Evolutionary conservation across 192 early-diverging fungal genomes (phyloP).

Genomic region (Backusella liffmaniae): DNA sequence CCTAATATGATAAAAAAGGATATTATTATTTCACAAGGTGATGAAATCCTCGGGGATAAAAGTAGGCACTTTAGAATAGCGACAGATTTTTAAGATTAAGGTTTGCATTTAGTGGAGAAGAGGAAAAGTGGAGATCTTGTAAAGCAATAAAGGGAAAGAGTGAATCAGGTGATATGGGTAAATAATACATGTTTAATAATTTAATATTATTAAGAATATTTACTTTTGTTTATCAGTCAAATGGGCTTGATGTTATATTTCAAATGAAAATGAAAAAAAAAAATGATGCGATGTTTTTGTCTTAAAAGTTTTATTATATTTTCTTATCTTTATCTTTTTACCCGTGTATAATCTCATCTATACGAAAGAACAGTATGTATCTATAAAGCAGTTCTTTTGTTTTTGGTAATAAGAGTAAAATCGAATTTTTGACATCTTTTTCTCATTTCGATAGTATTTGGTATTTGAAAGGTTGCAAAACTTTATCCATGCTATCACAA

Average conservation of each 20-base stretch:
- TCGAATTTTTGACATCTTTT: neutral
- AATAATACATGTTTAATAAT: neutral
- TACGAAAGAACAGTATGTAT: neutral
- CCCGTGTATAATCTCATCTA: neutral
- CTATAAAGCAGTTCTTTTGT: neutral
- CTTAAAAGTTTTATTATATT: neutral
- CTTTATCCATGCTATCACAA: neutral
- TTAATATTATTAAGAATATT: neutral
- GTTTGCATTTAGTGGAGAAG: neutral
- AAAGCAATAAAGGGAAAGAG: neutral
- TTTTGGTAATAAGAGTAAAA: neutral
- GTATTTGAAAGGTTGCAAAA: neutral
- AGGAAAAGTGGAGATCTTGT: neutral
- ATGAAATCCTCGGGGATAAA: neutral
- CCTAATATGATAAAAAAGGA: neutral
- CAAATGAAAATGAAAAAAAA: conserved; percentile 1
- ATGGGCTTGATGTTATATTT: neutral
- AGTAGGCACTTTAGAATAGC: neutral
- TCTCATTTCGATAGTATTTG: neutral
- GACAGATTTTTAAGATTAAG: neutral
- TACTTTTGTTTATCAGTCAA: neutral
- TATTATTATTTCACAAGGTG: neutral
- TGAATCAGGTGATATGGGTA: neutral
- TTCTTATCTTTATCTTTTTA: neutral
- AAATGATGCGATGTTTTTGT: neutral